These are phyloP conservation scores for Sutorius eximius DNA, from an alignment of 1,284 basidiomycete genomes.

Conservation along the genomic window DNA sequence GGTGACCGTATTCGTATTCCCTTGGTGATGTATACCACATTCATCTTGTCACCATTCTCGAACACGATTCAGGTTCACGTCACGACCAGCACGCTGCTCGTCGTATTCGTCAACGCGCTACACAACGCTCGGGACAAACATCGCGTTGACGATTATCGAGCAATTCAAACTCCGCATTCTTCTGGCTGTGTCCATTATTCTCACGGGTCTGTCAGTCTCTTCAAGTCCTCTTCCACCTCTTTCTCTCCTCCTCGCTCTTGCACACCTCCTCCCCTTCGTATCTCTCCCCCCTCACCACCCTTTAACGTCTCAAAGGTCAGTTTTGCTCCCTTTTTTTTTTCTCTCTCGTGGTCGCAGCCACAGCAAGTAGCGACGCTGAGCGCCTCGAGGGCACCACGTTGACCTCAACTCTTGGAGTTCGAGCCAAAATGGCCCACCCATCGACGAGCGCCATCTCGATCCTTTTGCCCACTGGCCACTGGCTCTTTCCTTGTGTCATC, in stretches of 20 bases:
- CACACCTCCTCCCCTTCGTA: constrained; percentile 31
- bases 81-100: too few species aligned
- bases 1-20: neutral
- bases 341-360: constrained; percentile 5
- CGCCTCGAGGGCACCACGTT: constrained; percentile 36
- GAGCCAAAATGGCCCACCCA: constrained; percentile 1
- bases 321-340: neutral
- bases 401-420: constrained; percentile 5
- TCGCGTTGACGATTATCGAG: neutral
- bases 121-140: too few species aligned
- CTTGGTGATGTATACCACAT: neutral
- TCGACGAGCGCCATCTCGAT: constrained; percentile 8
- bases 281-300: constrained; percentile 14
- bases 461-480: neutral
- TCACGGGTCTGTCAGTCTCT: constrained; percentile 33
- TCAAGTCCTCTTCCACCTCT: constrained; percentile 32
- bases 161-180: constrained; percentile 29
- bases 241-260: constrained; percentile 30
- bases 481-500: neutral
- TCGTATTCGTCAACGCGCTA: too few species aligned
- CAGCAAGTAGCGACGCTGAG: constrained; percentile 6
- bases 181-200: constrained; percentile 33
- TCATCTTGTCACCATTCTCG: neutral
- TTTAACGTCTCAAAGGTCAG: constrained; percentile 25
- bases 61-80: too few species aligned